These are phyloP conservation scores for Trematosphaeria pertusa DNA, from an alignment of 2,329 filamentous ascomycete genomes.

Conservation along the genomic window DNA sequence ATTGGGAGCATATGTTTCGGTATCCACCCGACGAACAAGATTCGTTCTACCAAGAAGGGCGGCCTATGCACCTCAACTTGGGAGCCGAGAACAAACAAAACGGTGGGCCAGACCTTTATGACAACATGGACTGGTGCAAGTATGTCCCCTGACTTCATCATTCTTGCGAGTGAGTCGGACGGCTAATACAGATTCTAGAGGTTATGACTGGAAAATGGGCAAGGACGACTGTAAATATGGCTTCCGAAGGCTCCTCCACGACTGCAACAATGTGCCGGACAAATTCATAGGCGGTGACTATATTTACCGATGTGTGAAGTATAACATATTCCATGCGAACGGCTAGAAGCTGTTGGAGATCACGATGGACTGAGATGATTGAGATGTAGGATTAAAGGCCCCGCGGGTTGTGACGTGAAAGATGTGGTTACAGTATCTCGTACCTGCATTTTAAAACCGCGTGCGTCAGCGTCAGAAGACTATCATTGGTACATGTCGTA, in stretches of 20 bases:
- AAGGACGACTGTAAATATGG: constrained; percentile 11
- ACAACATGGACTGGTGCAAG: constrained; percentile 8
- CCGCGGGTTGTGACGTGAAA: too few species aligned
- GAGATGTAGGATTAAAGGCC: too few species aligned
- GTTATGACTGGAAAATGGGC: constrained; percentile 11
- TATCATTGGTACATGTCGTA: too few species aligned
- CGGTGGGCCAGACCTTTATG: constrained; percentile 1
- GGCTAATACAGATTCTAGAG: neutral
- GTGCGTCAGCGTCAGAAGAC: too few species aligned
- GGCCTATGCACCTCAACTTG: constrained; percentile 2
- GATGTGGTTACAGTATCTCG: too few species aligned
- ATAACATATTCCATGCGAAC: constrained; percentile 14
- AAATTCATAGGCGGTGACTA: constrained; percentile 8
- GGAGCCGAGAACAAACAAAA: constrained; percentile 5
- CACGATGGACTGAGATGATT: too few species aligned
- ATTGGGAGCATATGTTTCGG: neutral
- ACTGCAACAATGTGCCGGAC: constrained; percentile 2
- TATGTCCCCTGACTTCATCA: constrained; percentile 1
- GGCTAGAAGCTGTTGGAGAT: too few species aligned
- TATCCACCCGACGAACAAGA: constrained; percentile 10
- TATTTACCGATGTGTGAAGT: constrained; percentile 11
- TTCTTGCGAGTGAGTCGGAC: neutral
- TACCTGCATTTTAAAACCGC: too few species aligned
- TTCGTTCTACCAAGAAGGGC: constrained; percentile 9
- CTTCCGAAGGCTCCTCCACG: constrained; percentile 2